A percentile compares a stretch with the other conserved stretches of the same genome.
phyloP scores from a whole-genome alignment of 2,329 filamentous ascomycete species.

The Cryphonectria radicalis region DNA sequence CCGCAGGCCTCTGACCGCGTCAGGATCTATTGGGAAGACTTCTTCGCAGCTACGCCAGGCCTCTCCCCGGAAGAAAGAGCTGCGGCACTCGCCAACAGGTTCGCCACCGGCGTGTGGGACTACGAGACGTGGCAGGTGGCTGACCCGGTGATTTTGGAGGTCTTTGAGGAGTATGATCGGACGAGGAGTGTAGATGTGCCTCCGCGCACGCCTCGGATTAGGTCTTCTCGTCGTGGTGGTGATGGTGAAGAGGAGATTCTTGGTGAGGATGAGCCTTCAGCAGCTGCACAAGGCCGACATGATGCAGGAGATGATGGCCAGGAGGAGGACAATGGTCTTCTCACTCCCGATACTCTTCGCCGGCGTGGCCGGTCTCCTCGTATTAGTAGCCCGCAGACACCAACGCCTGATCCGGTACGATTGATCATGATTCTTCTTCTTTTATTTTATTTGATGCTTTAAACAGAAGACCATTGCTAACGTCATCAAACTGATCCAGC shows the following conservation, averaged over 20 bases:
- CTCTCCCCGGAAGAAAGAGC: neutral
- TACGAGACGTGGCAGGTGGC: neutral
- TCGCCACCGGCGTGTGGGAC: neutral
- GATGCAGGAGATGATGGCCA: neutral
- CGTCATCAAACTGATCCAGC: neutral
- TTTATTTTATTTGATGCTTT: neutral
- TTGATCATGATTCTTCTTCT: neutral
- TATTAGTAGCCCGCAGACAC: neutral
- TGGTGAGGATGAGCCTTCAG: neutral
- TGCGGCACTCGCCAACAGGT: conserved; percentile 10
- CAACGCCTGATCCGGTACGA: neutral
- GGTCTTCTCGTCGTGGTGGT: neutral
- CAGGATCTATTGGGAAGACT: neutral
- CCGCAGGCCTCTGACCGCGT: neutral
- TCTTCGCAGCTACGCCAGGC: neutral
- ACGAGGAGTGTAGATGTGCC: neutral
- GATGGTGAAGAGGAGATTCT: neutral
- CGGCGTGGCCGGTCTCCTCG: neutral
- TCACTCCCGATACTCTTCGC: neutral
- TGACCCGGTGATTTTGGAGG: conserved; percentile 20
- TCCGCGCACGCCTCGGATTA: neutral
- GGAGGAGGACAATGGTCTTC: neutral
- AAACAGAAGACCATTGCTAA: neutral
- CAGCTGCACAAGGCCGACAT: neutral
- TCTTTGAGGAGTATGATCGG: conserved; percentile 26